Evolutionary conservation across 192 early-diverging fungal genomes (phyloP).

Genomic region (Backusella mclennaniae): DNA sequence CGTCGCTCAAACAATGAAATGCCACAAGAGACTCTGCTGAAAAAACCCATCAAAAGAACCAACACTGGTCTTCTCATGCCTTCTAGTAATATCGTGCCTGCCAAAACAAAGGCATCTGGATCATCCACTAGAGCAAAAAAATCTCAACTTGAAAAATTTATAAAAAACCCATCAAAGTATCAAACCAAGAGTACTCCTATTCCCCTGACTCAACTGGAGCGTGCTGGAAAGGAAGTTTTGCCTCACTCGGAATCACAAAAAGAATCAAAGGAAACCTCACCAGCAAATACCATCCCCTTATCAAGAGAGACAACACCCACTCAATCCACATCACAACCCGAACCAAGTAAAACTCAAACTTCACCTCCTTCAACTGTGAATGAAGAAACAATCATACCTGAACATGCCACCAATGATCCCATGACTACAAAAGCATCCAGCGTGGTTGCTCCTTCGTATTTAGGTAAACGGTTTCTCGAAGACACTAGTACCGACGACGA

Average conservation of each 20-base stretch:
- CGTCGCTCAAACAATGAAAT: not conserved
- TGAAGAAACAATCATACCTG: not conserved
- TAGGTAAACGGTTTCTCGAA: not conserved
- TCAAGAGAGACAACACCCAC: not conserved
- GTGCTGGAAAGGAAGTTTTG: too few relatives aligned
- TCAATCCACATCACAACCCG: not conserved
- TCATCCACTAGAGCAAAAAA: not conserved
- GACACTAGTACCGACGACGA: not conserved
- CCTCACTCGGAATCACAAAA: not conserved
- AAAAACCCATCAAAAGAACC: not conserved
- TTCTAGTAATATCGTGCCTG: not conserved
- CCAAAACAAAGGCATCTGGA: not conserved
- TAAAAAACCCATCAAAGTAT: not conserved
- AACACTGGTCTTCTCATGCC: not conserved
- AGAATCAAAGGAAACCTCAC: not conserved
- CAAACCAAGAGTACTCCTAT: not conserved
- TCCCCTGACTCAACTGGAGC: not conserved
- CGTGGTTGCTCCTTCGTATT: not conserved
- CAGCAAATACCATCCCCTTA: not conserved
- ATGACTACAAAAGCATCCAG: not conserved
- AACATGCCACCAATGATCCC: not conserved
- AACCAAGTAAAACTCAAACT: not conserved
- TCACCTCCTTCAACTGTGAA: too few relatives aligned
- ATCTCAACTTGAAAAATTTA: not conserved
- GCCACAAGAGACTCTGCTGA: not conserved